These are phyloP conservation scores for Chlorella variabilis DNA, from an alignment of 163 green algal genomes.

Conservation along the genomic window DNA sequence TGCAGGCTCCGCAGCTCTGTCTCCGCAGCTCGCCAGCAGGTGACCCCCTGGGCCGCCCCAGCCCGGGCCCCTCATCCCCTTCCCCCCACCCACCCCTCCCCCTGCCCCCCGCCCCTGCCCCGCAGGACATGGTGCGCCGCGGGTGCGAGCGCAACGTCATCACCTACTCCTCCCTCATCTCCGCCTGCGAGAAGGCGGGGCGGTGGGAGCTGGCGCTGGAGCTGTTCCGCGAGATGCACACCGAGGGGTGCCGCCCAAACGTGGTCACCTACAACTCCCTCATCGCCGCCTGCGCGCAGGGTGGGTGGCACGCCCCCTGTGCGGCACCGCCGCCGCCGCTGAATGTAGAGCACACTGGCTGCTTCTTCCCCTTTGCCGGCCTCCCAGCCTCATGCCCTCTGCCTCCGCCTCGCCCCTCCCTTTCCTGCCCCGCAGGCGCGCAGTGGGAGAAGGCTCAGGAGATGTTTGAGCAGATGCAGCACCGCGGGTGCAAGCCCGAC, in stretches of 20 bases:
- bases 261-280: conserved; percentile 88
- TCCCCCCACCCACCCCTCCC: neutral
- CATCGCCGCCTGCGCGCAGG: conserved; percentile 84
- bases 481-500: conserved; percentile 80
- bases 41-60: neutral
- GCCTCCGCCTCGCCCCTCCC: neutral
- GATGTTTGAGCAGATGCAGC: conserved; percentile 82
- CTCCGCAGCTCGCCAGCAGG: no score
- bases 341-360: no score
- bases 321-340: no score
- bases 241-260: conserved; percentile 77
- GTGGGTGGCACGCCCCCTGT: conserved; percentile 28
- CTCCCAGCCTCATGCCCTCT: no score
- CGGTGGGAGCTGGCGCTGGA: conserved; percentile 81
- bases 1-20: neutral
- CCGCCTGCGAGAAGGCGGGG: conserved; percentile 77
- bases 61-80: neutral
- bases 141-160: conserved; percentile 90
- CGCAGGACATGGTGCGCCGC: conserved; percentile 71
- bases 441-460: conserved; percentile 81
- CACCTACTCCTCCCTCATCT: conserved; percentile 81
- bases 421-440: conserved; percentile 47
- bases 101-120: no score
- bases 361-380: no score
- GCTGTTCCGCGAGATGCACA: conserved; percentile 82